Evolutionary conservation across 441 rosid genomes (phyloP).

Genomic region (Euphorbia corollata): DNA sequence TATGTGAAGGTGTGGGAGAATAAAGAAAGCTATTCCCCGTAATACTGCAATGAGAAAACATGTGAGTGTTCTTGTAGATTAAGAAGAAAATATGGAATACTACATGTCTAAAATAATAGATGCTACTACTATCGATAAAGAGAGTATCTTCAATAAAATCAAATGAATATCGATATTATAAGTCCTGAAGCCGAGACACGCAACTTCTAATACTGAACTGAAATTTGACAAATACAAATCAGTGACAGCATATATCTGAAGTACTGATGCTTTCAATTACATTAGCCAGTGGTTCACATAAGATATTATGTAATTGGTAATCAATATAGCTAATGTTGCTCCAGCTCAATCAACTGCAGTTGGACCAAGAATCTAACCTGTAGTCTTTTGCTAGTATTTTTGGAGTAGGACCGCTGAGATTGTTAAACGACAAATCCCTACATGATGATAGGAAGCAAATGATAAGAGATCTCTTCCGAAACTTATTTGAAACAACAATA

Average conservation of each 20-base stretch:
- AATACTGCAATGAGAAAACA: constrained; percentile 32
- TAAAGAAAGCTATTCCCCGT: constrained; percentile 72
- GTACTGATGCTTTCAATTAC: not conserved
- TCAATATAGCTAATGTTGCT: not conserved
- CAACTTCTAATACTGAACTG: not conserved
- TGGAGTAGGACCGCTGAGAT: constrained; percentile 88
- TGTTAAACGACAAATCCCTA: constrained; percentile 89
- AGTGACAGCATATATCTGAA: not conserved
- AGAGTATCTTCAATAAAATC: not conserved
- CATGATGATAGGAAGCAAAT: constrained; percentile 4
- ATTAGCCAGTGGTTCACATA: not conserved
- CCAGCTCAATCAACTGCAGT: constrained; percentile 8
- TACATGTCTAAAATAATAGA: not conserved
- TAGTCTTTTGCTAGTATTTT: constrained; percentile 73
- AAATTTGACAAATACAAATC: too few species aligned
- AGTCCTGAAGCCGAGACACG: not conserved
- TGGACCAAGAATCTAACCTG: constrained; percentile 37
- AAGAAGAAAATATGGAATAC: not conserved
- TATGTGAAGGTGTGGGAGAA: constrained; percentile 38
- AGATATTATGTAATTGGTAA: constrained; percentile 1
- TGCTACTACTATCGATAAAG: not conserved
- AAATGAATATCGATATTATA: not conserved
- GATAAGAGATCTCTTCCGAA: not conserved
- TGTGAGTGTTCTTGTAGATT: constrained; percentile 14
- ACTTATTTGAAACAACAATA: not conserved